phyloP scores from a whole-genome alignment of 805 yeast genomes.

The Suhomyces faveliae region DNA sequence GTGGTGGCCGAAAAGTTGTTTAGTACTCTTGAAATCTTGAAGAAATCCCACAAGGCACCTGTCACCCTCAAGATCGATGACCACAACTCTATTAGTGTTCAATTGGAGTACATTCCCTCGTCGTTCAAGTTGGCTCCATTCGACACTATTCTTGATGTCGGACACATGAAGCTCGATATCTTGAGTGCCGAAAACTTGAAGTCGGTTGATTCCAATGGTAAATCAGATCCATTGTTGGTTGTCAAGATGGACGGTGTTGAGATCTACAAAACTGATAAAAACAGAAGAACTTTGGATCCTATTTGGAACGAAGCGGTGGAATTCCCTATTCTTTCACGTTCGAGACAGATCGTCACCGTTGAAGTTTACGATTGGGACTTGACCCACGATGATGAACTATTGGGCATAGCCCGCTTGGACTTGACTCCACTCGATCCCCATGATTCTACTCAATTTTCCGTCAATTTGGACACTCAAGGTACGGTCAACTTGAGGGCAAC shows the following conservation, averaged over 20 bases:
- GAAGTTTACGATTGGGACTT: conserved; percentile 76
- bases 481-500: conserved; percentile 49
- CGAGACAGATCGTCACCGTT: conserved; percentile 48
- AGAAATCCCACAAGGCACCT: conserved; percentile 47
- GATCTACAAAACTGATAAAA: conserved; percentile 56
- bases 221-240: conserved; percentile 67
- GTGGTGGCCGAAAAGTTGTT: conserved; percentile 50
- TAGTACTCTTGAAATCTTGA: conserved; percentile 54
- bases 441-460: conserved; percentile 44
- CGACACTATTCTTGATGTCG: conserved; percentile 70
- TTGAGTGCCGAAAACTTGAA: conserved; percentile 52
- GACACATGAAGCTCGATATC: conserved; percentile 55
- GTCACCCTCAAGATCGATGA: conserved; percentile 43
- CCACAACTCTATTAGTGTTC: conserved; percentile 41
- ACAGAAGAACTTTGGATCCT: conserved; percentile 69
- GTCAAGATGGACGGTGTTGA: conserved; percentile 54
- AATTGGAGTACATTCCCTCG: conserved; percentile 62
- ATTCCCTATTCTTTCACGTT: conserved; percentile 62
- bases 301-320: conserved; percentile 69
- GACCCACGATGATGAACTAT: conserved; percentile 62
- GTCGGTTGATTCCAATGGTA: conserved; percentile 70
- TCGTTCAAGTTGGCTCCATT: conserved; percentile 50
- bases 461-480: conserved; percentile 65
- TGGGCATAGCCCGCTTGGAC: conserved; percentile 56
- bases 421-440: conserved; percentile 48